Conservation (phyloP, 1,284 basidiomycete genomes). For the Cutaneotrichosporon arboriforme region DNA sequence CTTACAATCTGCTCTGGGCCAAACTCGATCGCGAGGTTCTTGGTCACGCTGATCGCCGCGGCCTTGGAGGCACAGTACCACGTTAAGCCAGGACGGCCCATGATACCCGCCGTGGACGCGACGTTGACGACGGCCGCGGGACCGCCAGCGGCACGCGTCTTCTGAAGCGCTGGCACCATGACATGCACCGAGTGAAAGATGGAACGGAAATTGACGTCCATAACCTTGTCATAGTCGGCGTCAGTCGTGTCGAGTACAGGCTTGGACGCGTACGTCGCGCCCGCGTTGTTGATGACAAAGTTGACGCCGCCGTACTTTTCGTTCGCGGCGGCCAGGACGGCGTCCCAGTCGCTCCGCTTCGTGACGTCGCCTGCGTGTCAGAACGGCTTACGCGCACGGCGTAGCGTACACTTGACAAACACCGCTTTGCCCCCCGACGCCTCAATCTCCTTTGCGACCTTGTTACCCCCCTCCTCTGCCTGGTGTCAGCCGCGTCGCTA, state of each 20-base stretch:
- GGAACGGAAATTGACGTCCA: constrained; percentile 18
- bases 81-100: constrained; percentile 17
- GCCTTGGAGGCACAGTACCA: constrained; percentile 21
- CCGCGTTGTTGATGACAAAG: constrained; percentile 21
- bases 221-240: constrained; percentile 15
- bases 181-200: constrained; percentile 18
- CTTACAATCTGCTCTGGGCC: constrained; percentile 14
- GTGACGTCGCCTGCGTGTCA: constrained; percentile 12
- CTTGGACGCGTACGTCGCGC: constrained; percentile 20
- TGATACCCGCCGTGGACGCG: constrained; percentile 16
- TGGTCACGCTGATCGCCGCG: constrained; percentile 10
- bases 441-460: constrained; percentile 9
- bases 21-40: constrained; percentile 20
- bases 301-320: constrained; percentile 15
- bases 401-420: constrained; percentile 7
- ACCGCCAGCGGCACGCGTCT: constrained; percentile 8
- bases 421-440: constrained; percentile 9
- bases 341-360: constrained; percentile 13
- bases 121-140: constrained; percentile 15
- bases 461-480: constrained; percentile 13
- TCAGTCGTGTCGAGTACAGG: constrained; percentile 17
- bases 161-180: constrained; percentile 11
- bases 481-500: neutral
- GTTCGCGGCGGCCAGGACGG: constrained; percentile 5
- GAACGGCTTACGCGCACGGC: neutral